phyloP scores from a whole-genome alignment of 106 monocot species.

The Dactylorhiza incarnata region DNA sequence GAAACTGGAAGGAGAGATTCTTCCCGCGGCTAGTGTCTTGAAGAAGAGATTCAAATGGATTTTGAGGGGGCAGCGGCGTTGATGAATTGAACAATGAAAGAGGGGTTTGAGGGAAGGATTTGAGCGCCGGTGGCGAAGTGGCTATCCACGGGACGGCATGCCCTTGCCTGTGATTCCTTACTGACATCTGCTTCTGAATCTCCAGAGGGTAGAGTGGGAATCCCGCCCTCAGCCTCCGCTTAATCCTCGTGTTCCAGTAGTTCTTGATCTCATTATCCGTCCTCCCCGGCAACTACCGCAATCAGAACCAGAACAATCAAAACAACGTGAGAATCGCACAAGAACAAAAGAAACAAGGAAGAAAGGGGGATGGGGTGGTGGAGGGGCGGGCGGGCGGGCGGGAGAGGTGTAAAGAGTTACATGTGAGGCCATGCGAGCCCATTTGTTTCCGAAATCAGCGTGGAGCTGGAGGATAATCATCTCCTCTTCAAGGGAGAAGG shows the following conservation, averaged over 20 bases:
- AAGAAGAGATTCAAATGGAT: not conserved
- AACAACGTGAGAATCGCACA: not conserved
- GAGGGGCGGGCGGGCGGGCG: not conserved
- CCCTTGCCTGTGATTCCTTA: not conserved
- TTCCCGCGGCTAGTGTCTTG: not conserved
- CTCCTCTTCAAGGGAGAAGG: constrained; percentile 66
- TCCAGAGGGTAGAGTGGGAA: constrained; percentile 47
- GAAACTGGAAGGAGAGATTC: constrained; percentile 8
- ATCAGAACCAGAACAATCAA: not conserved
- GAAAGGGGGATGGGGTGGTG: not conserved
- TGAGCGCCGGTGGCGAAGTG: not conserved
- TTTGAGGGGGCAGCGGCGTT: not conserved
- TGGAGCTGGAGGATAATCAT: constrained; percentile 56
- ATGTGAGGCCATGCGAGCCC: constrained; percentile 71
- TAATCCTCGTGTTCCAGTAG: constrained; percentile 67
- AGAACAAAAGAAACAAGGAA: not conserved
- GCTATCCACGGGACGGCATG: not conserved
- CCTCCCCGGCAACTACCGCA: constrained; percentile 46
- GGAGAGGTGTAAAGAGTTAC: constrained; percentile 6
- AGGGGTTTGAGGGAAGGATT: not conserved
- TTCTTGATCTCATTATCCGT: constrained; percentile 86
- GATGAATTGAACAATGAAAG: not conserved
- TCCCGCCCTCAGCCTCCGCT: constrained; percentile 41
- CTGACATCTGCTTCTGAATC: constrained; percentile 7
- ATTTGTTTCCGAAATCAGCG: constrained; percentile 63